Evolutionary conservation across 2,329 filamentous ascomycete genomes (phyloP).

Genomic region (Zasmidium citrigriseum): DNA sequence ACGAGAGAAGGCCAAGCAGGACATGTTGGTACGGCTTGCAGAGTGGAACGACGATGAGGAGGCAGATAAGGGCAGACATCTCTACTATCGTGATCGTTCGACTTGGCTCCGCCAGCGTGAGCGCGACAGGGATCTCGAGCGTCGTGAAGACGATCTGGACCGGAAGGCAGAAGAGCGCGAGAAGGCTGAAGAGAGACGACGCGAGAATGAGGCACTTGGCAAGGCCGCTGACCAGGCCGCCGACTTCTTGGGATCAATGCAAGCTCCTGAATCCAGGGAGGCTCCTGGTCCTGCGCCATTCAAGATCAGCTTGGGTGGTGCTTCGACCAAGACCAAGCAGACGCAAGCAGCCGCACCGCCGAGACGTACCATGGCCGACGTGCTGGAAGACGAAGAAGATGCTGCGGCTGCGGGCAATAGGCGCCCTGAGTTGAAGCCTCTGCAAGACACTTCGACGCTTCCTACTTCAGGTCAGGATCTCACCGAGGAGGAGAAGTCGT

Average conservation of each 20-base stretch:
- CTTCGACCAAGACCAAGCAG: slow-evolving; percentile 67
- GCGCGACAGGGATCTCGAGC: slow-evolving; percentile 71
- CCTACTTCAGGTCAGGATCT: slow-evolving; percentile 79
- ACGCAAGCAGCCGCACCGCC: slow-evolving; percentile 42
- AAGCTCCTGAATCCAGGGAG: slow-evolving; percentile 50
- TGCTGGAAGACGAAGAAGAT: slow-evolving; percentile 94
- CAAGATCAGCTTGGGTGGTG: slow-evolving; percentile 89
- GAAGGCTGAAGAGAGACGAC: slow-evolving; percentile 60
- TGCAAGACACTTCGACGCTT: slow-evolving; percentile 47
- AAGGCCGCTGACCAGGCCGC: slow-evolving; percentile 93
- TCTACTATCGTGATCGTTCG: slow-evolving; percentile 85
- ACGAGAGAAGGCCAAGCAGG: slow-evolving; percentile 63
- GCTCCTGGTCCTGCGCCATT: slow-evolving; percentile 69
- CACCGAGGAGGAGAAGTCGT: slow-evolving; percentile 82
- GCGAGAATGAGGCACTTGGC: slow-evolving; percentile 75
- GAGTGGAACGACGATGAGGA: slow-evolving; percentile 94
- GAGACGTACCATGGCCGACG: slow-evolving; percentile 70
- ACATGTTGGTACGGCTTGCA: slow-evolving; percentile 69
- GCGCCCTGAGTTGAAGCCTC: slow-evolving; percentile 43
- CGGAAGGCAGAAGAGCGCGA: slow-evolving; percentile 77
- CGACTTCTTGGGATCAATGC: slow-evolving; percentile 84
- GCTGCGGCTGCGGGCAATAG: slow-evolving; percentile 47
- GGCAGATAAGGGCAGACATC: slow-evolving; percentile 74
- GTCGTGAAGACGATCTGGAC: slow-evolving; percentile 77
- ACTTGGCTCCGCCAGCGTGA: slow-evolving; percentile 82